Evolutionary conservation across 2,329 filamentous ascomycete genomes (phyloP), one percentile per base, ranked within the genome.

Genomic region (Fusarium siculi): DNA sequence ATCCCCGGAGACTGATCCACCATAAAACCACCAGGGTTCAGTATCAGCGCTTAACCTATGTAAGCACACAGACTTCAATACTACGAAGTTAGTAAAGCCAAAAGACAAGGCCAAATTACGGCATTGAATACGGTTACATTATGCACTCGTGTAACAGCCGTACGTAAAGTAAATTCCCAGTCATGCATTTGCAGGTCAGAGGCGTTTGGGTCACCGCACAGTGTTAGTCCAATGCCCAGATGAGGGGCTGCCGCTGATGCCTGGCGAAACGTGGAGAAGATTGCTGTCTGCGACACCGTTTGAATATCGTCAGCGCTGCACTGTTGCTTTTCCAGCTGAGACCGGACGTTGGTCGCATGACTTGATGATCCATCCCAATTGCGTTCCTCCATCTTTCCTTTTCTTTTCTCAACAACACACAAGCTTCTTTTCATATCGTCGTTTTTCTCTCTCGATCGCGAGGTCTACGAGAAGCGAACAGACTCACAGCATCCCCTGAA

Each of bases 341-440:
- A 55, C 71, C 58, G 46, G 16, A 69, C 25, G 44, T 36, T 53
- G 58, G 70, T 73, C 71, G 71, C 71, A 73, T 73, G 71, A 73
- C 70, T 63, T 72, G 49, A 19, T 46, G 36, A 36, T 60, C 65
- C 25, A 59, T 73, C 54, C 47, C 47, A 57, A 32, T 47, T 46
- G 53, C 19, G 53, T 37, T 37, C 50, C 55, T 44, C 30, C 44
- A 32, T 43, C 44, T 49, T 61, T 32, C 25, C 30, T 23, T 32
- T 47, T 49, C 23, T 37, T 65, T 25, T 44, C 46, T 61, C 61
- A 36, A 44, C 37, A 34, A 52, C 39, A 62, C 19, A 30, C 25
- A 21, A 36, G 8, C 37, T 42, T 66, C 28, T 47, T 18, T n/a
- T 15, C 15, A n/a, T 32, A 49, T 32, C 46, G 21, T 32, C 15